Evolutionary conservation across 345 rosid genomes (phyloP).

Genomic region (Eucalyptus viminalis): DNA sequence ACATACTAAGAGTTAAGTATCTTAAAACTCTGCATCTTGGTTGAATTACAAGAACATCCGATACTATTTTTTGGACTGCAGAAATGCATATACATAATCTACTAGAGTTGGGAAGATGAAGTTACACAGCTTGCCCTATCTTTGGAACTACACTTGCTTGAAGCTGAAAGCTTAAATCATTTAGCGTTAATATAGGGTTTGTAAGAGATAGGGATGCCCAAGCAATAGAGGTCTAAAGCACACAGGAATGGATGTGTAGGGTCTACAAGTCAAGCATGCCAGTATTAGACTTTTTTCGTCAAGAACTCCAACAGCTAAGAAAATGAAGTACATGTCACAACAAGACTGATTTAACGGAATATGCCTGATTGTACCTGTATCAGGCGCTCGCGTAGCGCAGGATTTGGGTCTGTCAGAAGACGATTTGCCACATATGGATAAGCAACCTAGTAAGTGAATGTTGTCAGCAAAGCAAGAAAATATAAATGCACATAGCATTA

Average conservation of each 20-base stretch:
- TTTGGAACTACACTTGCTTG: not conserved
- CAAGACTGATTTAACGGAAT: not conserved
- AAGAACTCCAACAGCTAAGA: not conserved
- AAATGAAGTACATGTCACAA: not conserved
- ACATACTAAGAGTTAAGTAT: not conserved
- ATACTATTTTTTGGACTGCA: not conserved
- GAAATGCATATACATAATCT: not conserved
- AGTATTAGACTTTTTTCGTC: not conserved
- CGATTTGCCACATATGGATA: conserved; percentile 98
- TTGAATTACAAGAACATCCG: not conserved
- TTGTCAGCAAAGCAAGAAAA: not conserved
- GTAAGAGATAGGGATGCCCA: not conserved
- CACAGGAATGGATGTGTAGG: not conserved
- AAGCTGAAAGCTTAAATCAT: not conserved
- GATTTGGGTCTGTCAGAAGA: conserved; percentile 91
- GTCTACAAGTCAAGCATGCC: not conserved
- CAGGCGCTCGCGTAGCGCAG: conserved; percentile 92
- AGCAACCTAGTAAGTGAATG: conserved; percentile 53
- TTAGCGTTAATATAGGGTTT: not conserved
- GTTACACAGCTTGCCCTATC: not conserved
- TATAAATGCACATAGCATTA: not conserved
- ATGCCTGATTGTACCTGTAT: conserved; percentile 53
- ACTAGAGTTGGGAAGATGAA: not conserved
- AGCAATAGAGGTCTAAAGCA: not conserved
- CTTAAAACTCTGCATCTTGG: not conserved